phyloP scores from a whole-genome alignment of 1,284 basidiomycete genomes.

The Caloboletus firmus region DNA sequence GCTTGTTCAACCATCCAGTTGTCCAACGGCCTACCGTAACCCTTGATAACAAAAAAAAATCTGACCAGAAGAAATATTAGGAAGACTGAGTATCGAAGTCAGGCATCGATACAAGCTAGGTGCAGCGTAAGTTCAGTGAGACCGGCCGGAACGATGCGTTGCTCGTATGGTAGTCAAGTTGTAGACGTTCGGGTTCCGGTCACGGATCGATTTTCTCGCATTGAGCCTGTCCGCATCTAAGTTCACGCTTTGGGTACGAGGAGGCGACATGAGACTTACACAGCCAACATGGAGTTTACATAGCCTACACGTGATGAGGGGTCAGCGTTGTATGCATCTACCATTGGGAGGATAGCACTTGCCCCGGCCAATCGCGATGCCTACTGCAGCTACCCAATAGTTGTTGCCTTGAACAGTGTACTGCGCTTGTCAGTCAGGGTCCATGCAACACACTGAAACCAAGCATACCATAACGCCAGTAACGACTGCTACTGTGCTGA shows the following conservation, averaged over 20 bases:
- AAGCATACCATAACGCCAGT: conserved; percentile 12
- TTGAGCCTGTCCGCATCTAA: conserved; percentile 7
- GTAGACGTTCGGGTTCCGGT: not conserved
- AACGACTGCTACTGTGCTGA: not conserved
- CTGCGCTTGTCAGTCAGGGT: not conserved
- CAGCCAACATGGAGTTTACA: conserved; percentile 14
- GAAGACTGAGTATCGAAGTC: no score
- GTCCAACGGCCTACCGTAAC: not conserved
- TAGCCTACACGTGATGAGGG: not conserved
- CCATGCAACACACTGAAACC: not conserved
- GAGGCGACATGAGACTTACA: not conserved
- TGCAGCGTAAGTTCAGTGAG: not conserved
- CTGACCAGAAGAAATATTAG: not conserved
- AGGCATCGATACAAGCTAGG: no score
- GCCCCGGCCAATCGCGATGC: not conserved
- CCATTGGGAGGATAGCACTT: not conserved
- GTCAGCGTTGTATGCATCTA: not conserved
- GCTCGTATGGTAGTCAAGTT: not conserved
- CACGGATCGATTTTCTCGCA: conserved; percentile 11
- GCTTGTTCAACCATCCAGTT: not conserved
- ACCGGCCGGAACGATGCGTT: not conserved
- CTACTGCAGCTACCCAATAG: not conserved
- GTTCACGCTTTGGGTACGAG: not conserved
- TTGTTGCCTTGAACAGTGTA: conserved; percentile 4
- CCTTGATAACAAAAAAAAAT: not conserved